Percentiles rank a stretch among this genome's conserved stretches.
Evolutionary conservation across 2,329 filamentous ascomycete species (phyloP).

Genomic region (Beauveria brongniartii): DNA sequence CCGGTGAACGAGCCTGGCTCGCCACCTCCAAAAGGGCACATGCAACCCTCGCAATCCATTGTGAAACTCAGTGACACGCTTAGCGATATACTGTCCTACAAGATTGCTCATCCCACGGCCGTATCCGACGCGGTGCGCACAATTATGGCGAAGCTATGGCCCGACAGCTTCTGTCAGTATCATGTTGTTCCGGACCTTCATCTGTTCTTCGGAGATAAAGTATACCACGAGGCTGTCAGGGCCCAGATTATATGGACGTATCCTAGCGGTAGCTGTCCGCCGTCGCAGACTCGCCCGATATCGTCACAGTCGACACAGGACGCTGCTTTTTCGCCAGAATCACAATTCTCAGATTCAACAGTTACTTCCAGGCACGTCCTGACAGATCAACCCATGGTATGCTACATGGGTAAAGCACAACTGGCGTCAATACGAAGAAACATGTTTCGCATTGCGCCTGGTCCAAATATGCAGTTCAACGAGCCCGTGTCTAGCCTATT

Average conservation of each 20-base stretch:
- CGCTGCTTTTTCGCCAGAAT: conserved; percentile 21
- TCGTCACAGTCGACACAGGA: conserved; percentile 28
- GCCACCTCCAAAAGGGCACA: conserved; percentile 27
- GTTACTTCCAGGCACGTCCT: conserved; percentile 13
- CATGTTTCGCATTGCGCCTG: conserved; percentile 37
- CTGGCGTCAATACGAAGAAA: conserved; percentile 37
- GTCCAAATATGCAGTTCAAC: conserved; percentile 35
- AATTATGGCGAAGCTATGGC: conserved; percentile 39
- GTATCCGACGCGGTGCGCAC: conserved; percentile 34
- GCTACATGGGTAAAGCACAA: conserved; percentile 41
- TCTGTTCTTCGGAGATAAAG: conserved; percentile 39
- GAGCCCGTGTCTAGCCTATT: conserved; percentile 41
- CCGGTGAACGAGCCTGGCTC: conserved; percentile 26
- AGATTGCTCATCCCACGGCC: conserved; percentile 24
- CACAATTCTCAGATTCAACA: conserved; percentile 16
- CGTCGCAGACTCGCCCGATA: conserved; percentile 25
- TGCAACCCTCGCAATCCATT: conserved; percentile 34
- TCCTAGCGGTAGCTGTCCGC: conserved; percentile 18
- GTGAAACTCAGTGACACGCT: conserved; percentile 35
- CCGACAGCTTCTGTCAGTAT: conserved; percentile 23
- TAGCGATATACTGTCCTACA: conserved; percentile 31
- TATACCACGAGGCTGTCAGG: conserved; percentile 37
- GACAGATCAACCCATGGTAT: conserved; percentile 27
- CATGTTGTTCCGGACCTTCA: conserved; percentile 33
- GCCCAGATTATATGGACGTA: conserved; percentile 43